A percentile compares a stretch with the other conserved stretches of the same genome.
Evolutionary conservation across 1,284 basidiomycete genomes (phyloP).

Genomic region (Leccinum subrobustum): DNA sequence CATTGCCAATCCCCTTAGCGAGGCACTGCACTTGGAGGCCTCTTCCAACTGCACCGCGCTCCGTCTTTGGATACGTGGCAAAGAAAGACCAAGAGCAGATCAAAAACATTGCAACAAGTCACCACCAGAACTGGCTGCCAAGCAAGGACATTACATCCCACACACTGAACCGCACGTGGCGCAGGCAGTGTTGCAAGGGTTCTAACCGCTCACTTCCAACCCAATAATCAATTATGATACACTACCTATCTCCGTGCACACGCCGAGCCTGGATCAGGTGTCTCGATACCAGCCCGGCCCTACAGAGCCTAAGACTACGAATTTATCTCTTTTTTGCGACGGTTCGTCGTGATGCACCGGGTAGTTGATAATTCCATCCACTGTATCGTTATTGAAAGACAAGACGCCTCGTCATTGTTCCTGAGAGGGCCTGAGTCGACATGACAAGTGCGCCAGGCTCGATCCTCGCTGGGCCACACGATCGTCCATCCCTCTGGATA

Average conservation of each 20-base stretch:
- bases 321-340: neutral
- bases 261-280: slow-evolving; percentile 43
- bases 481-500: no score
- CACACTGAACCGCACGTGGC: slow-evolving; percentile 75
- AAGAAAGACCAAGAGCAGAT: slow-evolving; percentile 86
- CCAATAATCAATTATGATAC: slow-evolving; percentile 85
- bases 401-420: no score
- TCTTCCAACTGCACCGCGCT: slow-evolving; percentile 66
- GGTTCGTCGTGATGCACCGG: slow-evolving; percentile 16
- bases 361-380: slow-evolving; percentile 5
- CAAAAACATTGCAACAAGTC: slow-evolving; percentile 38
- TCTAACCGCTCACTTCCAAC: slow-evolving; percentile 85
- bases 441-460: neutral
- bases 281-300: slow-evolving; percentile 41
- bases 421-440: neutral
- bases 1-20: slow-evolving; percentile 48
- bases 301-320: slow-evolving; percentile 2
- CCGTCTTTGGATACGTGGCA: slow-evolving; percentile 92
- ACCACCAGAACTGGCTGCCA: slow-evolving; percentile 18
- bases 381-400: slow-evolving; percentile 7
- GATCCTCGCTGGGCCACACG: no score
- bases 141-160: slow-evolving; percentile 51
- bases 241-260: slow-evolving; percentile 79
- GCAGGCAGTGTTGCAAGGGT: slow-evolving; percentile 83
- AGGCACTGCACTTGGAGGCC: slow-evolving; percentile 83